A percentile compares a stretch with the other conserved stretches of the same genome.
These are phyloP conservation scores for Trypanosoma rangeli DNA, from an alignment of 208 protist genomes.

Conservation along the genomic window DNA sequence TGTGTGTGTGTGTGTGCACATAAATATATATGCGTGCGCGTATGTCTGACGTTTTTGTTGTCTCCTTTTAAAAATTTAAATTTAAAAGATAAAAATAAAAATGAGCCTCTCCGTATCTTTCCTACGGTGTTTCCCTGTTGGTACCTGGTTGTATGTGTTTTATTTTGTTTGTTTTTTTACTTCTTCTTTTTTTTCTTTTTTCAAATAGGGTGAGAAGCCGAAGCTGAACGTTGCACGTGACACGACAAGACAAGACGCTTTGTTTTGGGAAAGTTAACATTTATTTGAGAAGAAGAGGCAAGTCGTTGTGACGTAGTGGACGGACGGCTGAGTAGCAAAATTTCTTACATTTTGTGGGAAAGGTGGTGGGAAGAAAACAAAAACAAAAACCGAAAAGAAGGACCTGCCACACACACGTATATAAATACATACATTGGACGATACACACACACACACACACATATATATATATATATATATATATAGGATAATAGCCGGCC, in stretches of 20 bases:
- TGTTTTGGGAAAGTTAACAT: too few relatives aligned
- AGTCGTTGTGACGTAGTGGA: too few relatives aligned
- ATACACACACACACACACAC: neutral
- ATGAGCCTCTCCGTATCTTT: too few relatives aligned
- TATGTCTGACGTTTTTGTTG: too few relatives aligned
- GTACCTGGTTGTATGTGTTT: too few relatives aligned
- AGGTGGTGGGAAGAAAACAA: neutral
- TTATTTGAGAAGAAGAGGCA: too few relatives aligned
- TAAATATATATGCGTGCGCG: neutral
- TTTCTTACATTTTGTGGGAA: neutral
- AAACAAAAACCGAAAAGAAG: neutral
- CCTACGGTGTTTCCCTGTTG: too few relatives aligned
- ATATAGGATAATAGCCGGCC: neutral
- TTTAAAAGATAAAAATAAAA: too few relatives aligned
- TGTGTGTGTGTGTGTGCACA: neutral
- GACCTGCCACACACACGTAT: neutral
- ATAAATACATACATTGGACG: neutral
- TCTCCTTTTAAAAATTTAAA: too few relatives aligned
- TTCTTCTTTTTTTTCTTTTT: neutral
- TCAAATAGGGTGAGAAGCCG: neutral
- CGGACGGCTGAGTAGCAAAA: too few relatives aligned
- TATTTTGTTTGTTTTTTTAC: neutral
- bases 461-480: slow-evolving; percentile 11
- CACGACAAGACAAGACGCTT: neutral
- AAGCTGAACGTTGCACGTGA: neutral